Evolutionary conservation across 805 yeast genomes (phyloP).

Genomic region (Zygotorulaspora chibaensis): DNA sequence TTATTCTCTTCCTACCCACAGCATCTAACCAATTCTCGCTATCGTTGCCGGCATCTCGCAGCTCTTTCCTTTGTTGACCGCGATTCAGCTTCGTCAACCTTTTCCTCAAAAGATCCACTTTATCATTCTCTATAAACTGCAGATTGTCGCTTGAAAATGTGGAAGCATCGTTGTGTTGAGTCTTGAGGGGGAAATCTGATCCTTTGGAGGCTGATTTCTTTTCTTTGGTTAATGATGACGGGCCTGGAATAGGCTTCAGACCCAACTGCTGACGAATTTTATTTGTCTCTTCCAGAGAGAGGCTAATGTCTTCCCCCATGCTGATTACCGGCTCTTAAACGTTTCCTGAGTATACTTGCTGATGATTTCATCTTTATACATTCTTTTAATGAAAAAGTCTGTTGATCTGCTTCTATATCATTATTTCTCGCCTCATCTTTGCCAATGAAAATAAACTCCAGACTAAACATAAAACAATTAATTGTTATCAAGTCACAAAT

Average conservation of each 20-base stretch:
- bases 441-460: too few relatives aligned
- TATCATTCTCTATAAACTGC: constrained; percentile 13
- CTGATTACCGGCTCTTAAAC: neutral
- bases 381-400: too few relatives aligned
- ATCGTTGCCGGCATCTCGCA: neutral
- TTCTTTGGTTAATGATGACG: neutral
- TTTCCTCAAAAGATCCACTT: constrained; percentile 20
- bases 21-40: constrained; percentile 23
- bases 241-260: constrained; percentile 35
- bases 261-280: constrained; percentile 39
- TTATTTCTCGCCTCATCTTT: too few relatives aligned
- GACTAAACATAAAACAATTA: too few relatives aligned
- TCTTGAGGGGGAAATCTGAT: neutral
- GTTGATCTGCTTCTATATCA: too few relatives aligned
- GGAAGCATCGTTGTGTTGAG: neutral
- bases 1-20: constrained; percentile 19
- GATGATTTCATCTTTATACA: too few relatives aligned
- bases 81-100: constrained; percentile 12
- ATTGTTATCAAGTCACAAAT: too few relatives aligned
- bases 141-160: neutral
- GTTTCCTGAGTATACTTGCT: too few relatives aligned
- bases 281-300: constrained; percentile 44
- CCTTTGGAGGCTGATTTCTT: neutral
- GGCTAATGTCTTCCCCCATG: constrained; percentile 22
- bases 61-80: neutral